A percentile compares a stretch with the other conserved stretches of the same genome.
These are phyloP conservation scores for Calonectria pteridis DNA, from an alignment of 2,329 filamentous ascomycete genomes.

Conservation along the genomic window DNA sequence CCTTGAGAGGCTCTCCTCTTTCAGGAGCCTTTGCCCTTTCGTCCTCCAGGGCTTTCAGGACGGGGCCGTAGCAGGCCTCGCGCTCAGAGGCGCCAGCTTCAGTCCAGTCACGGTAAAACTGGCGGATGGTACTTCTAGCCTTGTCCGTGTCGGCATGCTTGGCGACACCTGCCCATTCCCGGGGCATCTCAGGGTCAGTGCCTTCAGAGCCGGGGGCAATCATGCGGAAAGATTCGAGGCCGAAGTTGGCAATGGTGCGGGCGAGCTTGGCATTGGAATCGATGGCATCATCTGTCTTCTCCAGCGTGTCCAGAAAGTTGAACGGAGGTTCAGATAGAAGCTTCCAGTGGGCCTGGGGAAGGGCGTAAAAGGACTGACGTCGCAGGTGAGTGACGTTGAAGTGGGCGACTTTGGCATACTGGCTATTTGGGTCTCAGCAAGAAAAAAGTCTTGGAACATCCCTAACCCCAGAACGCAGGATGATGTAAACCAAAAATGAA, in stretches of 20 bases:
- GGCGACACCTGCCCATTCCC: slow-evolving; percentile 77
- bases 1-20: slow-evolving; percentile 62
- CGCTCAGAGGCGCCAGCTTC: slow-evolving; percentile 81
- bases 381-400: slow-evolving; percentile 92
- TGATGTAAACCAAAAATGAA: neutral
- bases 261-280: slow-evolving; percentile 89
- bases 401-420: slow-evolving; percentile 88
- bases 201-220: slow-evolving; percentile 51
- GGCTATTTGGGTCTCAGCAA: slow-evolving; percentile 62
- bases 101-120: slow-evolving; percentile 97
- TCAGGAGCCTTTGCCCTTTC: slow-evolving; percentile 54
- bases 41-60: slow-evolving; percentile 73
- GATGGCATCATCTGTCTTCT: slow-evolving; percentile 86
- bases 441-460: slow-evolving; percentile 6
- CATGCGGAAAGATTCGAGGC: slow-evolving; percentile 76
- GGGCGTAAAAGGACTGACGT: slow-evolving; percentile 91
- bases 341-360: slow-evolving; percentile 86
- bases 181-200: slow-evolving; percentile 61
- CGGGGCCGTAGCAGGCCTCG: slow-evolving; percentile 80
- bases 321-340: slow-evolving; percentile 86
- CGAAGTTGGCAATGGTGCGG: slow-evolving; percentile 79
- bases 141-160: slow-evolving; percentile 86
- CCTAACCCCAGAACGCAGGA: neutral
- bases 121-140: slow-evolving; percentile 89
- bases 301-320: slow-evolving; percentile 82